Conservation (phyloP, 805 yeast species). For the Zygoascus bituminiphila region DNA sequence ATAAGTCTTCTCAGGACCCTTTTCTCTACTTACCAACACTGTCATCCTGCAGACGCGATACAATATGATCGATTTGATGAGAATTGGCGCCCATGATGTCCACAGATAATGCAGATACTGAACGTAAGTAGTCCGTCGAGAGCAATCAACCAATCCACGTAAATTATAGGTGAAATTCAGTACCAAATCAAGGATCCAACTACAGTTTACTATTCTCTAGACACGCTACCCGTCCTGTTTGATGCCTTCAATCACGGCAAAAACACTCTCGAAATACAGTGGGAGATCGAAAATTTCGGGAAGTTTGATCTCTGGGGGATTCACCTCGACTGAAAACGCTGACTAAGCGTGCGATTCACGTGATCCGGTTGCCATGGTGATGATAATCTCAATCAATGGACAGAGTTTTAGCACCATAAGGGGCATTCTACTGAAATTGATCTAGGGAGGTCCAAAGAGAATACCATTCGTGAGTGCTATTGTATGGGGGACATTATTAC, state of each 20-base stretch:
- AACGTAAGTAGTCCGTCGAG: too few species aligned
- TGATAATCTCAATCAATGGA: not conserved
- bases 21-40: slow-evolving; percentile 25
- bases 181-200: too few species aligned
- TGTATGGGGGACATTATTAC: too few species aligned
- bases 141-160: too few species aligned
- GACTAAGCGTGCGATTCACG: not conserved
- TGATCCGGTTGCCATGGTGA: not conserved
- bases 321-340: not conserved
- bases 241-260: not conserved
- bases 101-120: not conserved
- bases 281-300: not conserved
- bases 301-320: not conserved
- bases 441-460: too few species aligned
- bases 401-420: too few species aligned
- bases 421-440: too few species aligned
- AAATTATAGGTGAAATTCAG: too few species aligned
- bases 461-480: too few species aligned
- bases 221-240: not conserved
- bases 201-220: not conserved
- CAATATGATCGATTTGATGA: slow-evolving; percentile 48
- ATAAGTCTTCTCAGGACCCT: not conserved
- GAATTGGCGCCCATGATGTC: not conserved
- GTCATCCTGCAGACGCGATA: slow-evolving; percentile 48
- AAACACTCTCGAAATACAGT: not conserved